Conservation (phyloP, 2,329 filamentous ascomycete genomes). For the Purpureocillium takamizusanense region DNA sequence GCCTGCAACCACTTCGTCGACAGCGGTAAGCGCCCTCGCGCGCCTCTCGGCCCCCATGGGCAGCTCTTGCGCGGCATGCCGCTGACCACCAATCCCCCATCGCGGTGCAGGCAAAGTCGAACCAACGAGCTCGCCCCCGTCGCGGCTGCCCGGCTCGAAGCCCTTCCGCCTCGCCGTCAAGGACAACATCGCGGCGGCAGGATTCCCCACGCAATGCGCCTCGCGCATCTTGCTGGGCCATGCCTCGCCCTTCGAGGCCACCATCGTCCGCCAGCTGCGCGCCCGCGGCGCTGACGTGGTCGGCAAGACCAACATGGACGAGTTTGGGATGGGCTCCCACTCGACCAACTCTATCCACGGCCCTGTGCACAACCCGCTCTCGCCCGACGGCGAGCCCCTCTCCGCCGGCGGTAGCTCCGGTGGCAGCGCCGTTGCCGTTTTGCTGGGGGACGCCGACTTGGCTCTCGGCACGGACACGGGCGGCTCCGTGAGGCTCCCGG, state of each 20-base stretch:
- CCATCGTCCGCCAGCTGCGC: slow-evolving; percentile 62
- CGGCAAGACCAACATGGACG: slow-evolving; percentile 89
- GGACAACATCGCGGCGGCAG: slow-evolving; percentile 63
- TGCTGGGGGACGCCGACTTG: slow-evolving; percentile 43
- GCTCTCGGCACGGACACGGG: slow-evolving; percentile 92
- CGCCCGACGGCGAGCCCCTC: slow-evolving; percentile 23
- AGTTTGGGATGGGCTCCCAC: slow-evolving; percentile 92
- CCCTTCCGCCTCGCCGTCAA: slow-evolving; percentile 54
- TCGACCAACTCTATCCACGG: slow-evolving; percentile 63
- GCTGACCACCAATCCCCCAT: no score
- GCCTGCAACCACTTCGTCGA: slow-evolving; percentile 27
- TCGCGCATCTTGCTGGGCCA: slow-evolving; percentile 66
- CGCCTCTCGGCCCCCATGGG: no score
- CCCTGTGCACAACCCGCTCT: slow-evolving; percentile 46
- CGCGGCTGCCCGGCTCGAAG: slow-evolving; percentile 11
- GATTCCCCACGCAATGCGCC: slow-evolving; percentile 71
- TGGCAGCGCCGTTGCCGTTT: slow-evolving; percentile 82
- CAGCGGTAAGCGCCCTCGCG: slow-evolving; percentile 12
- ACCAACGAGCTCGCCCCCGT: slow-evolving; percentile 5
- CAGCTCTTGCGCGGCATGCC: no score
- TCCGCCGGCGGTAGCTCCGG: slow-evolving; percentile 88
- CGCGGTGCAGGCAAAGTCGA: slow-evolving; percentile 1
- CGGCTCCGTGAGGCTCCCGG: slow-evolving; percentile 78
- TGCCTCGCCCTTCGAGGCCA: slow-evolving; percentile 71
- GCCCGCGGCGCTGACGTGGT: slow-evolving; percentile 52